Base-by-base conservation (phyloP, 2,329 filamentous ascomycete species). In the Aspergillus floridensis region DNA sequence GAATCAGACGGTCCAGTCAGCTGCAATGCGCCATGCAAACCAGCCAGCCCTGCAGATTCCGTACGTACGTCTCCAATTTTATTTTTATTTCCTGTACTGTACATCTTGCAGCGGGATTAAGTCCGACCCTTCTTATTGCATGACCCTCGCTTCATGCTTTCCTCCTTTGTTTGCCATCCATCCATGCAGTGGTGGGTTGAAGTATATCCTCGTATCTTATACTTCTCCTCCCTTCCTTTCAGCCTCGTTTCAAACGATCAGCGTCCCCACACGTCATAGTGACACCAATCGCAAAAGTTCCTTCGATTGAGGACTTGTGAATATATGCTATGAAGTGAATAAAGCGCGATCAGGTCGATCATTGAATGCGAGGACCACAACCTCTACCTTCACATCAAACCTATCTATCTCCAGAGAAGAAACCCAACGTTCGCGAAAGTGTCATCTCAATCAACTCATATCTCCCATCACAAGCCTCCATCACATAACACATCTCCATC, bases 221-320 rank as follows among this genome's bases (percentile, higher is more conserved):
- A 21, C 8, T 24, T 12, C 51, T n/a, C 4, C n/a, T 70, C 88
- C 88, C 32, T 35, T 67, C 77, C 49, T 86, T 35, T 89, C 51
- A 53, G 29, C 52, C 53, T 47, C 19, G 48, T n/a, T 35, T 32
- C 67, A 38, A 52, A 14, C 11, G 16, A 44, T 44, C 38, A 44
- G 16, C 38, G 6, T 16, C 29, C 52, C 29, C 29, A 54, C 38
- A 32, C 52, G 52, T 54, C 52, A 54, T 54, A 31, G 52, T 54
- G 52, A 54, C 52, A 46, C 51, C 35, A 46, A 22, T 24, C 51
- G 22, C 21, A 26, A 54, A 46, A 54, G 44, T 44, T 29, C 29
- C 51, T 41, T 53, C n/a, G 21, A 24, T n/a, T 12, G 29, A 32
- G 26, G 26, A 29, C 32, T 35, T 35, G 11, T 35, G 32, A 35